phyloP scores from a whole-genome alignment of 352 stramenopile genomes.

The Aphanomyces euteiches region DNA sequence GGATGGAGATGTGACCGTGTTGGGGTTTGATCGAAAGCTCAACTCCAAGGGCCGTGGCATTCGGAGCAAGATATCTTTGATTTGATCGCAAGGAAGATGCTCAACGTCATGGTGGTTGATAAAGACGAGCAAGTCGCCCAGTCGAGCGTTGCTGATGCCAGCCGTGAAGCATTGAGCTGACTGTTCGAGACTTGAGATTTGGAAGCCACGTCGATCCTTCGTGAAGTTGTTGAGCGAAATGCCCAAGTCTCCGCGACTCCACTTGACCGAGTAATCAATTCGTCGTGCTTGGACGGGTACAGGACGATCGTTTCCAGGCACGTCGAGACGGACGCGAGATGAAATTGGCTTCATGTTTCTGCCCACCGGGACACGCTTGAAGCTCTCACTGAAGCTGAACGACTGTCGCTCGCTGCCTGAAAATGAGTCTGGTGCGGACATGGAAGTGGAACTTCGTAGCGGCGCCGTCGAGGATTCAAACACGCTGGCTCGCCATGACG shows the following conservation, averaged over 20 bases:
- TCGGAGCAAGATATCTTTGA: conserved; percentile 73
- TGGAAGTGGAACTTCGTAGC: background rate
- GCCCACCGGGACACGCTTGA: conserved; percentile 3
- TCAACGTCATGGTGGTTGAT: conserved; percentile 73
- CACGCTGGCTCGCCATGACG: conserved; percentile 6
- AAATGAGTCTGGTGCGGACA: background rate
- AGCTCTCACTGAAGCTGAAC: conserved; percentile 27
- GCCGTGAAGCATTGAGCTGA: conserved; percentile 63
- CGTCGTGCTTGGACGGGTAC: conserved; percentile 25
- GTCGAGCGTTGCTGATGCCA: conserved; percentile 66
- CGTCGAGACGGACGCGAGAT: conserved; percentile 38
- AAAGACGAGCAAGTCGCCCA: conserved; percentile 69
- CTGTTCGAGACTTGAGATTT: conserved; percentile 77
- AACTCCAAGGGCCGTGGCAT: conserved; percentile 64
- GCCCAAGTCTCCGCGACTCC: conserved; percentile 74
- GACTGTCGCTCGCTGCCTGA: conserved; percentile 23
- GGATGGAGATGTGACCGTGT: conserved; percentile 59
- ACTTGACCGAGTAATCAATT: conserved; percentile 68
- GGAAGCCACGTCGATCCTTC: conserved; percentile 63
- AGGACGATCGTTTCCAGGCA: conserved; percentile 36
- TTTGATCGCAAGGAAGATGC: conserved; percentile 54
- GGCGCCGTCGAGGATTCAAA: background rate
- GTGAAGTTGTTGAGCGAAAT: conserved; percentile 84
- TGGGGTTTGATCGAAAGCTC: conserved; percentile 64
- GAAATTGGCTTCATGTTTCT: conserved; percentile 7